Evolutionary conservation across 2,329 filamentous ascomycete species (phyloP), one percentile per base, ranked within the genome.

Genomic region (Sclerotinia borealis): DNA sequence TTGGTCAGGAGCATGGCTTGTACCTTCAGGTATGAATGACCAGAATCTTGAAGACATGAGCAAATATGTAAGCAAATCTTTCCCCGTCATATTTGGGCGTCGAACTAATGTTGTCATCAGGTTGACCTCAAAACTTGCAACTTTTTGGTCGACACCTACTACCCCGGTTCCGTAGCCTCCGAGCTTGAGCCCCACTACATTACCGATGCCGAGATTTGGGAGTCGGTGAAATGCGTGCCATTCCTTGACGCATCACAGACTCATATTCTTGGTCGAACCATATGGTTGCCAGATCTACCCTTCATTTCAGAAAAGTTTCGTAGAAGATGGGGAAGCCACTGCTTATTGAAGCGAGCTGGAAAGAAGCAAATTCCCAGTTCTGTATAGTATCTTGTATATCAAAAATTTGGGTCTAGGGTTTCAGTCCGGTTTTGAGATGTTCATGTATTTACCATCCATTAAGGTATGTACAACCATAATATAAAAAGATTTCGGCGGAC

Each of bases 21-120:
- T 89, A 1, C 90, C 95, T 0, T 79, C 80, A 55, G 93, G 93
- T 3, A 91, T 99, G 86, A 99, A 99, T 74, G 92, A 96, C 74
- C 84, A 86, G 67, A 99, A 99, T 72, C 80, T 87, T 68, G 93
- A 97, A 75, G 95, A 99, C 74, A 75, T 83, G 66, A 83, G 85
- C 64, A 99, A 98, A 84, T 96, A 98, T 75, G 89, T 87, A 73
- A 78, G 83, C 74, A 3, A 11, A 19, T 10, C 7, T 48, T 36
- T 19, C 11, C 34, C 15, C n/a, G 13, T 34, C 9, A 4, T 11
- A 25, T 25, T n/a, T 19, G 10, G 22, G 29, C n/a, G 13, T 17
- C 10, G 27, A 19, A 15, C 41, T 62, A 41, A 62, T 22, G 22
- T 29, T 15, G 10, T 36, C 8, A 39, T 15, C 64, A 87, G 83